These are phyloP conservation scores for Salvia hispanica DNA, from an alignment of 257 asterid genomes.

Conservation along the genomic window DNA sequence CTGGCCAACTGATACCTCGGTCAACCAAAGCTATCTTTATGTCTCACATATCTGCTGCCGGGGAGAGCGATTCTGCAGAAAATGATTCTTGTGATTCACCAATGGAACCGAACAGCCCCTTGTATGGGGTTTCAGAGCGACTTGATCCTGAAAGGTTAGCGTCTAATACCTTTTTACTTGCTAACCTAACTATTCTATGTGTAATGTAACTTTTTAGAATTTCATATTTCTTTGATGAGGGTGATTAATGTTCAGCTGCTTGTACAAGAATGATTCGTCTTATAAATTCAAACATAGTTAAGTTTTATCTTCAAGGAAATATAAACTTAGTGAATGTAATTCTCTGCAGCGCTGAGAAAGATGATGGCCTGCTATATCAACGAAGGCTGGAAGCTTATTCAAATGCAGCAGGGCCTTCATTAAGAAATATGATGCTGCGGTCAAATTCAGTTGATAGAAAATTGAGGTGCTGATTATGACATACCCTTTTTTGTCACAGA, in stretches of 20 bases:
- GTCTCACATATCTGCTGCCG: conserved; percentile 92
- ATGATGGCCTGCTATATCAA: conserved; percentile 69
- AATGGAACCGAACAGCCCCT: conserved; percentile 97
- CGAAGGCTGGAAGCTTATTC: conserved; percentile 73
- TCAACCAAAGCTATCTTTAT: conserved; percentile 79
- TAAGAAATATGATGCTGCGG: conserved; percentile 81
- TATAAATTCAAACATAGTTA: conserved; percentile 20
- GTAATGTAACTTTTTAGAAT: background rate
- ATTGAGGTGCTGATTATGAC: conserved; percentile 56
- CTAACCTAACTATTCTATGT: conserved; percentile 2
- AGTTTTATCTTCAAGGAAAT: background rate
- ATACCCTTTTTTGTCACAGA: conserved; percentile 21
- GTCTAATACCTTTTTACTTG: conserved; percentile 7
- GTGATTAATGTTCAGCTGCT: conserved; percentile 7
- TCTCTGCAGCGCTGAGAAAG: conserved; percentile 76
- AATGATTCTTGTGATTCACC: conserved; percentile 99
- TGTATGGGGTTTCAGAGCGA: conserved; percentile 79
- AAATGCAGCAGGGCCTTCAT: conserved; percentile 79
- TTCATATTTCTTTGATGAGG: conserved; percentile 18
- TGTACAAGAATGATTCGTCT: conserved; percentile 14
- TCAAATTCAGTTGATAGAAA: conserved; percentile 81
- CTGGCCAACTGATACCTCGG: conserved; percentile 88
- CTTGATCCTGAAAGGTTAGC: conserved; percentile 78
- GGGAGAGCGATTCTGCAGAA: conserved; percentile 99
- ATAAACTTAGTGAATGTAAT: background rate